Base-by-base conservation (phyloP, 495 filamentous ascomycete species). In the Penicillium pancosmium region DNA sequence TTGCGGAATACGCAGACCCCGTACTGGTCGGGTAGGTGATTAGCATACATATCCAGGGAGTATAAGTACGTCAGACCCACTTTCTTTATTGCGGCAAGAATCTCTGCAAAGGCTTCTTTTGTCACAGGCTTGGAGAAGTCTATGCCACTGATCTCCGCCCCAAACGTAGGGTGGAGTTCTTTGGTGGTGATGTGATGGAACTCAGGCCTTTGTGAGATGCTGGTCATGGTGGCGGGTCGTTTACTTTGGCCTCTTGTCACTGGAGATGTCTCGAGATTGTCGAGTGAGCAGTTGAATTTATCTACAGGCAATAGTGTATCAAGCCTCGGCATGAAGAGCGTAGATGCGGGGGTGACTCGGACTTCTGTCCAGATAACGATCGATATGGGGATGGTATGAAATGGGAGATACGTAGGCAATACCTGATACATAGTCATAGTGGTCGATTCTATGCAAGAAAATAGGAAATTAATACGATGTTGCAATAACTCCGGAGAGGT, bases 1-100 rank as follows among this genome's bases (percentile, higher is more conserved):
- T 75, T 64, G 21, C 84, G 80, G 68, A 86, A 82, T 31, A 84
- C 77, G 59, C 73, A 71, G 18, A 87, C 74, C 49, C 83, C 84
- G 65, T 85, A 86, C 83, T 86, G 34, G 41, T 23, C 12, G n/a
- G n/a, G 25, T 15, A 6, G 25, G 10, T 33, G 31, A 35, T 21
- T 21, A 21, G 19, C 19, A 21, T 21, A n/a, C 12, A 15, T 31
- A 8, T 44, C 7, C 36, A 34, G 5, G 4, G 27, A 31, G 27
- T 31, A 31, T 6, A 31, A 6, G 27, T 31, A 31, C 5, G 27
- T 25, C 6, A 19, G 15, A 55, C 52, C 47, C 38, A 62, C 65
- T 57, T 67, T 61, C 4, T 21, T 49, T 19, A 67, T 59, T 10
- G 61, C 64, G 25, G 55, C 23, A 7, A 51, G 18, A 11, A 64